Percentiles rank a stretch among this genome's conserved stretches.
Evolutionary conservation across 75 land plant genomes (phyloP).

Genomic region (Pinus albicaulis): DNA sequence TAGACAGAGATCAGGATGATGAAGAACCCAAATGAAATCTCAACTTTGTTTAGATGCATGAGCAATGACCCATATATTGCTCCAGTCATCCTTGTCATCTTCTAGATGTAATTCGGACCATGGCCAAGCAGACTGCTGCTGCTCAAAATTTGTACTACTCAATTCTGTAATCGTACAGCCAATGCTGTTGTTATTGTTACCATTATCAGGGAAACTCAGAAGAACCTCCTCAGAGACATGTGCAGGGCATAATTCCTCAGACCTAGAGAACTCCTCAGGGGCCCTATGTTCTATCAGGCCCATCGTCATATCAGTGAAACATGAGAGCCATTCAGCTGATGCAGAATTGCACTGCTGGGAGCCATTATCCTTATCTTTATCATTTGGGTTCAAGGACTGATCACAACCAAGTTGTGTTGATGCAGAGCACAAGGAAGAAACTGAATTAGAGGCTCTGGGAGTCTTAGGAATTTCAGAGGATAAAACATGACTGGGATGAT

Average conservation of each 20-base stretch:
- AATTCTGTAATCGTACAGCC: not conserved
- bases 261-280: too few relatives aligned
- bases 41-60: too few relatives aligned
- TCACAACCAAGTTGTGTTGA: not conserved
- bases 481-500: too few relatives aligned
- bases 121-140: not conserved
- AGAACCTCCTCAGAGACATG: not conserved
- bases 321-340: not conserved
- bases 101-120: not conserved
- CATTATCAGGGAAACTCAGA: not conserved
- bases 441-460: too few relatives aligned
- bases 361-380: not conserved
- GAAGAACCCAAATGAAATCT: too few relatives aligned
- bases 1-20: too few relatives aligned
- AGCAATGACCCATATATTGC: too few relatives aligned
- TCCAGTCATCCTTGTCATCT: slow-evolving; percentile 1
- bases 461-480: too few relatives aligned
- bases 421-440: not conserved
- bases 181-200: not conserved
- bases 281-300: not conserved
- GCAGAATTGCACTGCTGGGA: too few relatives aligned
- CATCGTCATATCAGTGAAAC: not conserved
- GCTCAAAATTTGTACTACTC: not conserved
- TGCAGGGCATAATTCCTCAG: too few relatives aligned
- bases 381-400: not conserved